Percentiles rank a stretch among this genome's conserved stretches.
phyloP scores from a whole-genome alignment of 2,329 filamentous ascomycete genomes.

The Pseudocercospora eumusae region DNA sequence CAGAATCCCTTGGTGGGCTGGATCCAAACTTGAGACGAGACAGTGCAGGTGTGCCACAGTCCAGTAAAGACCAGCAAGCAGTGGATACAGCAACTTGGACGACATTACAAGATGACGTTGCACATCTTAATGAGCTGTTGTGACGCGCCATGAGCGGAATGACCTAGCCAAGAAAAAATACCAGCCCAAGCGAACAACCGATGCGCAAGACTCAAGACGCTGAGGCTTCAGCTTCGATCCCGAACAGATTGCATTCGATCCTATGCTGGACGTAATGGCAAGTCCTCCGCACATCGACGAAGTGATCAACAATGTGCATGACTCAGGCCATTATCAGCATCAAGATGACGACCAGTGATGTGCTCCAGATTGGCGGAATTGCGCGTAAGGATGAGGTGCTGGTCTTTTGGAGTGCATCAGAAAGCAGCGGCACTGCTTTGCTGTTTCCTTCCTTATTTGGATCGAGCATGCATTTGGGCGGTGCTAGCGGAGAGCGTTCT shows the following conservation, averaged over 20 bases:
- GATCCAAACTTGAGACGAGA: background rate
- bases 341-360: background rate
- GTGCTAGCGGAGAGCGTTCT: no score
- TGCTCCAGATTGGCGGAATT: no score
- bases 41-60: background rate
- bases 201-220: background rate
- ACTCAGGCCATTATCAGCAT: background rate
- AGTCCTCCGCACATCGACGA: constrained; percentile 18
- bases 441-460: no score
- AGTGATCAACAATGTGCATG: constrained; percentile 14
- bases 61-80: background rate
- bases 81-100: background rate
- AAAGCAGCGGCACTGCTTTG: no score
- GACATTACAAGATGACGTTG: constrained; percentile 10
- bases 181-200: background rate
- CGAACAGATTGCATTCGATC: background rate
- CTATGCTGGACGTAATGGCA: constrained; percentile 4
- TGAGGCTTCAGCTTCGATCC: background rate
- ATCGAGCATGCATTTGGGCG: no score
- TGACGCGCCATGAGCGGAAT: background rate
- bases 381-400: no score
- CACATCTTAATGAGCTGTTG: constrained; percentile 7
- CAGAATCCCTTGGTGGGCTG: background rate
- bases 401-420: no score
- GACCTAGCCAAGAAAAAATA: background rate